Conservation (phyloP, 805 yeast species). For the Saturnispora saitoi region DNA sequence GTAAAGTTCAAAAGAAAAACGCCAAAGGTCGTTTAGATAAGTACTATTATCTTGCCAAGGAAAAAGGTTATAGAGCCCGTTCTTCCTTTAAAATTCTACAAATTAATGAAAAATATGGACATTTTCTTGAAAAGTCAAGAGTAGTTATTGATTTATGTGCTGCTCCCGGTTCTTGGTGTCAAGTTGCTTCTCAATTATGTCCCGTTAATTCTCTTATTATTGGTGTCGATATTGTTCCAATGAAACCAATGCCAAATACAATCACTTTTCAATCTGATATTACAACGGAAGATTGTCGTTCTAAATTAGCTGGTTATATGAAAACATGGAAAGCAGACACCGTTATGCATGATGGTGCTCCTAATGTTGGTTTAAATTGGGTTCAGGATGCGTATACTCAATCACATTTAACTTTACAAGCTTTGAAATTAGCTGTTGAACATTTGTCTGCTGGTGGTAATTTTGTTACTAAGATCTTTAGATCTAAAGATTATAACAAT, state of each 20-base stretch:
- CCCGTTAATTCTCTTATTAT: slow-evolving; percentile 89
- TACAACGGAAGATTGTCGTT: slow-evolving; percentile 96
- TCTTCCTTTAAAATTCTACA: slow-evolving; percentile 94
- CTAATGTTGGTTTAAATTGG: slow-evolving; percentile 99
- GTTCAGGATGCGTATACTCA: slow-evolving; percentile 98
- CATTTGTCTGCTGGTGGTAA: slow-evolving; percentile 88
- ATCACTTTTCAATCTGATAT: slow-evolving; percentile 95
- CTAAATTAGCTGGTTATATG: slow-evolving; percentile 88
- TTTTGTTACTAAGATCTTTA: slow-evolving; percentile 91
- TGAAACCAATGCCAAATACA: slow-evolving; percentile 90
- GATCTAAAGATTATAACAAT: slow-evolving; percentile 98
- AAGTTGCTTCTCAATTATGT: slow-evolving; percentile 89
- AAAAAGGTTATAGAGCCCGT: slow-evolving; percentile 98
- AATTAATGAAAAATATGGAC: slow-evolving; percentile 93
- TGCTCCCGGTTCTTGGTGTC: slow-evolving; percentile 99
- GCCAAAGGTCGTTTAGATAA: slow-evolving; percentile 99
- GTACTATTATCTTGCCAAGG: slow-evolving; percentile 93
- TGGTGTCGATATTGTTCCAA: slow-evolving; percentile 98
- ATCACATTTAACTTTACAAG: slow-evolving; percentile 90
- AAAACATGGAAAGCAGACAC: slow-evolving; percentile 99
- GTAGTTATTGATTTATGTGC: slow-evolving; percentile 98
- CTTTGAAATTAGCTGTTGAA: slow-evolving; percentile 89
- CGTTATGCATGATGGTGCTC: slow-evolving; percentile 99
- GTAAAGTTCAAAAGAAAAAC: slow-evolving; percentile 88
- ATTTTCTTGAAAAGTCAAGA: slow-evolving; percentile 86